Conservation (phyloP, 768 basidiomycete species). For the Boletus reticulatus region DNA sequence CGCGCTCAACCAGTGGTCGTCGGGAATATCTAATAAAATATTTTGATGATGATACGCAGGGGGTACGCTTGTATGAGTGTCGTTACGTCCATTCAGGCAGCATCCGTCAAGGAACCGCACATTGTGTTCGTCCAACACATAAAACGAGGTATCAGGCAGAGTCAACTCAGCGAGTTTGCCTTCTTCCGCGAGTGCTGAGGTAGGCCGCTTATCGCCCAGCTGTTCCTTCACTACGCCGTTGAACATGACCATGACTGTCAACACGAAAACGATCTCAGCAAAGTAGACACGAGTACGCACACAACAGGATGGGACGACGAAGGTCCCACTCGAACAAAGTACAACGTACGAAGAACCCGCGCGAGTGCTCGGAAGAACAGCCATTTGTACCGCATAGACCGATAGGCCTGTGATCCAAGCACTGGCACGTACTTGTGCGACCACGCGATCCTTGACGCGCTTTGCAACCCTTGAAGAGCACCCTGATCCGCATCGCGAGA, state of each 20-base stretch:
- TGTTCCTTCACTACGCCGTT: neutral
- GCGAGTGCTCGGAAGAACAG: conserved; percentile 1
- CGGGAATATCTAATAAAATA: neutral
- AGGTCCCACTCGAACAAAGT: neutral
- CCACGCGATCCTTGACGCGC: no score
- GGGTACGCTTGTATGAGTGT: neutral
- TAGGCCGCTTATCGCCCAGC: neutral
- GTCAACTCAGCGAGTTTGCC: neutral
- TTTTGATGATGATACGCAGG: conserved; percentile 1
- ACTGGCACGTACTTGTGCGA: neutral
- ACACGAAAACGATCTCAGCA: neutral
- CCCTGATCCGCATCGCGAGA: no score
- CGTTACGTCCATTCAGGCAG: no score
- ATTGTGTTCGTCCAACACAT: neutral
- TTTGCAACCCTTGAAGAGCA: no score
- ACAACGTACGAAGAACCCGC: neutral
- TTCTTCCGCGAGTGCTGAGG: neutral
- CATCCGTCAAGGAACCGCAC: no score
- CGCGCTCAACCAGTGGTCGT: neutral
- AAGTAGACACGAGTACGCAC: neutral
- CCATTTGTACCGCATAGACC: neutral
- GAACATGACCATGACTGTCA: no score
- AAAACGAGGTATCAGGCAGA: neutral
- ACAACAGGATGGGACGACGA: neutral
- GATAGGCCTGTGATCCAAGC: conserved; percentile 1